These are phyloP conservation scores for Colletotrichum spaethianum DNA, from an alignment of 2,329 filamentous ascomycete genomes.

Conservation along the genomic window DNA sequence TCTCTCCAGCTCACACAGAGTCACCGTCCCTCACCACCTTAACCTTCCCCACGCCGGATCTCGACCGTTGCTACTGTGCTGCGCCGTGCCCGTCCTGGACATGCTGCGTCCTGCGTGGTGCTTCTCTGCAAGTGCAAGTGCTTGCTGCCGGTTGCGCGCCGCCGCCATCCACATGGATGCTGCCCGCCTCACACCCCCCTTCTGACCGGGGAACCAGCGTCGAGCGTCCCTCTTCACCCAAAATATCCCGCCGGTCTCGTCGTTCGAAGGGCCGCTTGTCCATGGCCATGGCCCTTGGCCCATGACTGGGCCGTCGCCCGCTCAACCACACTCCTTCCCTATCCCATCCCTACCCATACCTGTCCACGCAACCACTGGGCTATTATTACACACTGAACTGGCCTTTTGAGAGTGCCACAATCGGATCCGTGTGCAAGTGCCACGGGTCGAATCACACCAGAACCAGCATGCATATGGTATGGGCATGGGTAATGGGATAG, in stretches of 20 bases:
- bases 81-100: slow-evolving; percentile 31
- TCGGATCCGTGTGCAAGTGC: slow-evolving; percentile 35
- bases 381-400: slow-evolving; percentile 38
- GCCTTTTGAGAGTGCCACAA: slow-evolving; percentile 28
- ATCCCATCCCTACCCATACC: slow-evolving; percentile 4
- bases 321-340: slow-evolving; percentile 14
- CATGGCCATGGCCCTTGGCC: neutral
- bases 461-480: slow-evolving; percentile 37
- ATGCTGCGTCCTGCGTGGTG: slow-evolving; percentile 18
- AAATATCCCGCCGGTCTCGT: slow-evolving; percentile 18
- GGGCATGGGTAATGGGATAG: slow-evolving; percentile 30
- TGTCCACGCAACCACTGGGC: slow-evolving; percentile 26
- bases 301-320: slow-evolving; percentile 29
- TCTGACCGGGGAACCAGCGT: slow-evolving; percentile 29
- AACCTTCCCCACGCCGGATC: slow-evolving; percentile 20
- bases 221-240: slow-evolving; percentile 16
- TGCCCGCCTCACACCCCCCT: slow-evolving; percentile 24
- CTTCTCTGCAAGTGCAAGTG: slow-evolving; percentile 38
- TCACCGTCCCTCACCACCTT: neutral
- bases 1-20: slow-evolving; percentile 1
- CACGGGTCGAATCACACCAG: slow-evolving; percentile 40
- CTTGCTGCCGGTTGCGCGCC: slow-evolving; percentile 32
- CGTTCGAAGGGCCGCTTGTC: neutral
- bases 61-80: slow-evolving; percentile 20
- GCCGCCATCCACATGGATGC: slow-evolving; percentile 33